Evolutionary conservation across 495 filamentous ascomycete species (phyloP).

Genomic region (Penicillium macrosclerotiorum): DNA sequence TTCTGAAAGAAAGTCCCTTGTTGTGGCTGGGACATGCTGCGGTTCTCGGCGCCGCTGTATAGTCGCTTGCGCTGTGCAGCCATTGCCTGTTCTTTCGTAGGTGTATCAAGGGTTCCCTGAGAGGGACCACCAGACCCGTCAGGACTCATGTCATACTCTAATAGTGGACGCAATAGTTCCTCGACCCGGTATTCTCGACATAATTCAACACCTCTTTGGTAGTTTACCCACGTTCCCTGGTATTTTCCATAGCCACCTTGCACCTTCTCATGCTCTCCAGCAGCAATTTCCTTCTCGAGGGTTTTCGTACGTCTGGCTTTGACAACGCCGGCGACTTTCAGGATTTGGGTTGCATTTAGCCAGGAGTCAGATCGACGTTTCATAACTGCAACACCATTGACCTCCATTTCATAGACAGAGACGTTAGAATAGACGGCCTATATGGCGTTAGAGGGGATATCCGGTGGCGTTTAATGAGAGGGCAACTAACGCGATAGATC

Average conservation of each 20-base stretch:
- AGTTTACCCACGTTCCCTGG: constrained; percentile 97
- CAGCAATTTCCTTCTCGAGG: constrained; percentile 94
- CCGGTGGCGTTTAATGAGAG: constrained; percentile 5
- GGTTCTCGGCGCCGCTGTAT: constrained; percentile 67
- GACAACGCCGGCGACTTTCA: constrained; percentile 94
- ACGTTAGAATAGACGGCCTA: constrained; percentile 95
- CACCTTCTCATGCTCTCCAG: constrained; percentile 95
- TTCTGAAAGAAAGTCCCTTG: constrained; percentile 92
- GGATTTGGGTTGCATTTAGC: constrained; percentile 92
- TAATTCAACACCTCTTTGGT: constrained; percentile 84
- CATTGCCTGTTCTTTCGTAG: constrained; percentile 99
- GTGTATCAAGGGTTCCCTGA: constrained; percentile 71
- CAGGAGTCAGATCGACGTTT: constrained; percentile 86
- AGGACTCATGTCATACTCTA: constrained; percentile 84
- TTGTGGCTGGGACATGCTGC: constrained; percentile 59
- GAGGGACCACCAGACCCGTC: constrained; percentile 65
- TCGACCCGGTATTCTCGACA: constrained; percentile 93
- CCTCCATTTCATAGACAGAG: constrained; percentile 96
- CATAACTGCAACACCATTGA: constrained; percentile 90
- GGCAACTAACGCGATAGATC: constrained; percentile 73
- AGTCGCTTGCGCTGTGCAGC: constrained; percentile 93
- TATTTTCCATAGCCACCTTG: constrained; percentile 99
- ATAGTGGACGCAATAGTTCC: constrained; percentile 75
- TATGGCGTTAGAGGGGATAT: constrained; percentile 19
- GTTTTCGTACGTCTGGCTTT: constrained; percentile 98